phyloP scores from a whole-genome alignment of 257 asterid genomes.

The Thymus mandschuricus region DNA sequence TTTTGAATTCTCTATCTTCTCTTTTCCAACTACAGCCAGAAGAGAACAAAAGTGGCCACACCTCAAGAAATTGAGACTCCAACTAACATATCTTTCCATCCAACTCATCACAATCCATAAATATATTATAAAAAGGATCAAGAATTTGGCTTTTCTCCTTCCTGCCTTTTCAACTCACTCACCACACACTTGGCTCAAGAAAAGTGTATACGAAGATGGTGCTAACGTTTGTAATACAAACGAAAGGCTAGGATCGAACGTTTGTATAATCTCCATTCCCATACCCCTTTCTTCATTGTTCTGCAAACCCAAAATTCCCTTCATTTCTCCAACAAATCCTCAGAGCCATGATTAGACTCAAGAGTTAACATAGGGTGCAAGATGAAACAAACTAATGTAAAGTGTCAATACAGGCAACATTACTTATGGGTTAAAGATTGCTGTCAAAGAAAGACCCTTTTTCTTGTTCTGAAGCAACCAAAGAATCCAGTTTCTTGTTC shows the following conservation, averaged over 20 bases:
- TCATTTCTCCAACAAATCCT: background rate
- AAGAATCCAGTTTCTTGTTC: background rate
- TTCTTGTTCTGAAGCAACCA: background rate
- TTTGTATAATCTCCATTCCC: background rate
- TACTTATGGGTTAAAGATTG: background rate
- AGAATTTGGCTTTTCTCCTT: slow-evolving; percentile 13
- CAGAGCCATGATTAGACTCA: background rate
- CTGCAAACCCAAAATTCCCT: slow-evolving; percentile 8
- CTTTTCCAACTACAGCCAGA: slow-evolving; percentile 32
- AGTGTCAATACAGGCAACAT: background rate
- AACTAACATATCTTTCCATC: slow-evolving; percentile 37
- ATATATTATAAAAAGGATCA: background rate
- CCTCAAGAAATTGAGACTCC: slow-evolving; percentile 37
- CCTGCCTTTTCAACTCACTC: slow-evolving; percentile 26
- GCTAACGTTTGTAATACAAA: too few relatives aligned
- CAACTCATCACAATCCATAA: slow-evolving; percentile 27
- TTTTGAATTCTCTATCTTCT: slow-evolving; percentile 17
- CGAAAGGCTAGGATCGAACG: too few relatives aligned
- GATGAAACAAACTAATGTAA: background rate
- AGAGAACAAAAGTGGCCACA: slow-evolving; percentile 37
- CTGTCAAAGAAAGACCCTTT: background rate
- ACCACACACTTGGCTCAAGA: slow-evolving; percentile 22
- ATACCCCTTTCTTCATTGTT: slow-evolving; percentile 12
- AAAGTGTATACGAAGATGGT: background rate
- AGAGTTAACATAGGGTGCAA: background rate